Percentiles rank a stretch among this genome's conserved stretches.
phyloP scores from a whole-genome alignment of 371 early-diverging fungal genomes.

The Lichtheimia hyalospora region DNA sequence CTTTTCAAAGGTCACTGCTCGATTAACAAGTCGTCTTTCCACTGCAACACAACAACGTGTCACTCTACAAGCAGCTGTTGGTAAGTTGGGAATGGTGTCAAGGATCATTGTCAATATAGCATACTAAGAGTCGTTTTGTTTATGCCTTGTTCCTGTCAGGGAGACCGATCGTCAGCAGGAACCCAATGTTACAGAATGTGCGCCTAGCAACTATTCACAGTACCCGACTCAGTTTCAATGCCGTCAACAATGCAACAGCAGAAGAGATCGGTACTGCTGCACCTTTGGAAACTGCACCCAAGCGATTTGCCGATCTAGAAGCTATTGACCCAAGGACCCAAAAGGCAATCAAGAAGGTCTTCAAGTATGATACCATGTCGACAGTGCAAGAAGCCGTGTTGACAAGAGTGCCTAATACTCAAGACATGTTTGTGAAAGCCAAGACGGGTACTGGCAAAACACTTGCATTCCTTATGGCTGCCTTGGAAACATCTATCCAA shows the following conservation, averaged over 20 bases:
- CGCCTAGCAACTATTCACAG: background rate
- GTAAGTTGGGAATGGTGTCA: too few relatives aligned
- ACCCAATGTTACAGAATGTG: background rate
- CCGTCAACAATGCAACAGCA: too few relatives aligned
- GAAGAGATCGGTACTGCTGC: background rate
- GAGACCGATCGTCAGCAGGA: conserved; percentile 2
- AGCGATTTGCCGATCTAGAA: conserved; percentile 55
- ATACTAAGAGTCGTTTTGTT: too few relatives aligned
- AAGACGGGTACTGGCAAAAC: conserved; percentile 99
- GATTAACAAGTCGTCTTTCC: too few relatives aligned
- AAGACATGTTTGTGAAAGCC: conserved; percentile 87
- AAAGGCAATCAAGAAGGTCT: conserved; percentile 61
- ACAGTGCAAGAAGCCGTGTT: conserved; percentile 84
- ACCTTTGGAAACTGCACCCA: conserved; percentile 10
- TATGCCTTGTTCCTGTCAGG: background rate
- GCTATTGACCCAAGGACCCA: conserved; percentile 57
- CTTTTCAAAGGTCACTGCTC: too few relatives aligned
- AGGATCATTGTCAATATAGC: too few relatives aligned
- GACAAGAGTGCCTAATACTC: conserved; percentile 66
- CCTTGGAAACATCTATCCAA: conserved; percentile 70
- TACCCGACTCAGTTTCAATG: too few relatives aligned
- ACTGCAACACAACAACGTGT: too few relatives aligned
- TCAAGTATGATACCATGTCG: conserved; percentile 79
- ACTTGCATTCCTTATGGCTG: conserved; percentile 89
- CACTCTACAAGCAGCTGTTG: too few relatives aligned